Conservation (phyloP, 1,284 basidiomycete species). For the Phellinidium pouzarii region DNA sequence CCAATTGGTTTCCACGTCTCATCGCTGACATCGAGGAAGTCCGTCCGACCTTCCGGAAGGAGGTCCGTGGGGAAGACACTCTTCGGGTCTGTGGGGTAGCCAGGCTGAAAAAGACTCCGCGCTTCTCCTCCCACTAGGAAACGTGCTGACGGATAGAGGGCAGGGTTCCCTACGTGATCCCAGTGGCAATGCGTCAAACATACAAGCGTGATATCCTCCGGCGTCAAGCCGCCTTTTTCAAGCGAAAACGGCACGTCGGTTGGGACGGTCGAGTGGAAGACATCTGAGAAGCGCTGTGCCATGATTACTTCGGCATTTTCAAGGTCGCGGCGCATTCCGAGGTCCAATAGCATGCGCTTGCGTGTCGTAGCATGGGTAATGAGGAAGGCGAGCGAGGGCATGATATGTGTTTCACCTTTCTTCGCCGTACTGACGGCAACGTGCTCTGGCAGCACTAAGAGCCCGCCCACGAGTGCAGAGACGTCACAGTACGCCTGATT, state of each 20-base stretch:
- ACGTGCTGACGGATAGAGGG: constrained; percentile 39
- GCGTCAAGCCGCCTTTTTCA: constrained; percentile 38
- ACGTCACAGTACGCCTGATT: constrained; percentile 16
- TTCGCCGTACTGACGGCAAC: constrained; percentile 4
- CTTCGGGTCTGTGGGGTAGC: constrained; percentile 37
- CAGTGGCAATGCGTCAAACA: constrained; percentile 45
- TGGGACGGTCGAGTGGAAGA: constrained; percentile 29
- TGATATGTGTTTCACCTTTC: not conserved
- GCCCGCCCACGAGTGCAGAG: constrained; percentile 19
- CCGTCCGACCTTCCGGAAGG: constrained; percentile 38
- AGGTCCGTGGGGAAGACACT: constrained; percentile 30
- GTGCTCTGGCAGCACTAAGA: constrained; percentile 10
- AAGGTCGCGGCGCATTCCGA: constrained; percentile 31
- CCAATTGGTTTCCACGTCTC: constrained; percentile 31
- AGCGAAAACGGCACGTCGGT: constrained; percentile 44
- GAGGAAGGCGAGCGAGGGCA: constrained; percentile 19
- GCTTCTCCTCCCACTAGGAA: constrained; percentile 39
- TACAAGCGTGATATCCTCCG: constrained; percentile 29
- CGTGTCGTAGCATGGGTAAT: constrained; percentile 14
- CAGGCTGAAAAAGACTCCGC: constrained; percentile 29
- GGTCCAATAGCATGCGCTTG: constrained; percentile 17
- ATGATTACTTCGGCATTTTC: constrained; percentile 30
- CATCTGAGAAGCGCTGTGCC: constrained; percentile 26
- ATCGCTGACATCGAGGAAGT: constrained; percentile 31
- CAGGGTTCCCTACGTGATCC: constrained; percentile 39